Conservation (phyloP, 768 basidiomycete species). For the Kwoniella dejecticola region DNA sequence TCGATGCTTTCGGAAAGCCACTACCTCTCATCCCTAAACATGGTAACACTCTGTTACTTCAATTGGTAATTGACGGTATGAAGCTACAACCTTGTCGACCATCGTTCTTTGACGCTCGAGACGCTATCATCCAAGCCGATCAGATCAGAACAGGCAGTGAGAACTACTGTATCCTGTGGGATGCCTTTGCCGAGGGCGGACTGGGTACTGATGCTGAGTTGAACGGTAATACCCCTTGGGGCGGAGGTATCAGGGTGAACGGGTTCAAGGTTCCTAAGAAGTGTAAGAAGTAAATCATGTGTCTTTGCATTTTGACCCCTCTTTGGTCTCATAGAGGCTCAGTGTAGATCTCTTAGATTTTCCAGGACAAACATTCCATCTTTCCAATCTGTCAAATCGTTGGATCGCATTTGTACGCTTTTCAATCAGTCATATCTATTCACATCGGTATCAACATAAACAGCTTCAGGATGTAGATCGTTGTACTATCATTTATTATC, state of each 20-base stretch:
- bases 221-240: constrained; percentile 82
- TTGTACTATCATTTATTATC: too few relatives aligned
- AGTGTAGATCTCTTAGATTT: too few relatives aligned
- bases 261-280: constrained; percentile 58
- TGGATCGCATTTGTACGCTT: too few relatives aligned
- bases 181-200: constrained; percentile 77
- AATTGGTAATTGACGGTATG: constrained; percentile 86
- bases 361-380: too few relatives aligned
- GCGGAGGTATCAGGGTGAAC: constrained; percentile 78
- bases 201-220: constrained; percentile 76
- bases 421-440: too few relatives aligned
- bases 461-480: too few relatives aligned
- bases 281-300: constrained; percentile 2
- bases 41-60: constrained; percentile 80
- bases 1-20: constrained; percentile 58
- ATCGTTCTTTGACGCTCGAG: constrained; percentile 80
- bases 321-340: too few relatives aligned
- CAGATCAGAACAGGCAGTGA: constrained; percentile 85
- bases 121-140: constrained; percentile 89
- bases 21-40: constrained; percentile 77
- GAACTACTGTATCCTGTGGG: constrained; percentile 87
- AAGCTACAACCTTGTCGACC: constrained; percentile 93
- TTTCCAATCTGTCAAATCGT: too few relatives aligned
- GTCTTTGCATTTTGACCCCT: too few relatives aligned
- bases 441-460: too few relatives aligned